Conservation (phyloP, 805 yeast genomes). For the Wickerhamiella azymoides region DNA sequence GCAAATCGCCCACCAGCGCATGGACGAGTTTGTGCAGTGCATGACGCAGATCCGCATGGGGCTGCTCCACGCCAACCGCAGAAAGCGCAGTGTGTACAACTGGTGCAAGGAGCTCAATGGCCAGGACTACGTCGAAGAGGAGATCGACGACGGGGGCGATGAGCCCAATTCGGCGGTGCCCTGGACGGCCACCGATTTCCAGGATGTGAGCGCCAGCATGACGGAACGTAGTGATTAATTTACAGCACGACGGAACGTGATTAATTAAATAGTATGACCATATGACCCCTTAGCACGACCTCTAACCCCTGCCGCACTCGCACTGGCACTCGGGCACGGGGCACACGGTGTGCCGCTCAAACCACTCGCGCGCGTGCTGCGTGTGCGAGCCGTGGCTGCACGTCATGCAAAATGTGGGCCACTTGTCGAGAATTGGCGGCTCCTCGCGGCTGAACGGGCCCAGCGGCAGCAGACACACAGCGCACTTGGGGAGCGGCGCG, state of each 20-base stretch:
- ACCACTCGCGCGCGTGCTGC: slow-evolving; percentile 94
- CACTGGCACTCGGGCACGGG: slow-evolving; percentile 93
- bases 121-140: slow-evolving; percentile 34
- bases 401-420: slow-evolving; percentile 84
- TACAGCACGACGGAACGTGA: too few relatives aligned
- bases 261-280: too few relatives aligned
- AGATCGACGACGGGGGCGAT: slow-evolving; percentile 16
- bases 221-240: slow-evolving; percentile 3
- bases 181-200: neutral
- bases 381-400: slow-evolving; percentile 95
- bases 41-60: slow-evolving; percentile 62
- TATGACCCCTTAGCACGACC: too few relatives aligned
- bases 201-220: slow-evolving; percentile 1
- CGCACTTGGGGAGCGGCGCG: slow-evolving; percentile 75
- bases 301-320: slow-evolving; percentile 34
- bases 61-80: slow-evolving; percentile 61
- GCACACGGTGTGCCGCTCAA: slow-evolving; percentile 69
- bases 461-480: slow-evolving; percentile 68
- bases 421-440: slow-evolving; percentile 29
- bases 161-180: neutral
- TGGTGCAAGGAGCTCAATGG: slow-evolving; percentile 86
- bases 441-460: slow-evolving; percentile 32
- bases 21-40: slow-evolving; percentile 75
- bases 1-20: slow-evolving; percentile 68
- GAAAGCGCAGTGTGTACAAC: slow-evolving; percentile 50